These are phyloP conservation scores for Plantago major DNA, from an alignment of 257 asterid species.

Conservation along the genomic window DNA sequence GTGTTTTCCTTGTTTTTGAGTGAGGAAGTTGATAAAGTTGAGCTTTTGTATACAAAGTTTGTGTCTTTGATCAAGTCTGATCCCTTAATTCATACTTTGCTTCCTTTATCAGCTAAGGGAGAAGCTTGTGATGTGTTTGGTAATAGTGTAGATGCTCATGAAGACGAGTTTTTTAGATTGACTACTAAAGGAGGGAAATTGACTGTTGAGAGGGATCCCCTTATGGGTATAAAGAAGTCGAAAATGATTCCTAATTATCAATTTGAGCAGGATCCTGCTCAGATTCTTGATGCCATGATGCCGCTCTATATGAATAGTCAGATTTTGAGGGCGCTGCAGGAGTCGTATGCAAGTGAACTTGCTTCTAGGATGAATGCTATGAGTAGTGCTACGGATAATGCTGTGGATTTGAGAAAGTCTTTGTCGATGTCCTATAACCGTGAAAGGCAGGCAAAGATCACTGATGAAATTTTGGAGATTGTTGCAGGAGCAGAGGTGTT, in stretches of 20 bases:
- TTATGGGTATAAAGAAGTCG: slow-evolving; percentile 15
- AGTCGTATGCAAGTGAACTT: slow-evolving; percentile 76
- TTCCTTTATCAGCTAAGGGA: slow-evolving; percentile 53
- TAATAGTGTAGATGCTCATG: slow-evolving; percentile 41
- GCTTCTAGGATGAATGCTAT: slow-evolving; percentile 76
- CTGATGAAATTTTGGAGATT: slow-evolving; percentile 64
- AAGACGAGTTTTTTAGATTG: slow-evolving; percentile 63
- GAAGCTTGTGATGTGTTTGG: slow-evolving; percentile 50
- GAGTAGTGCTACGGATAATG: slow-evolving; percentile 73
- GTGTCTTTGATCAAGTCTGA: slow-evolving; percentile 61
- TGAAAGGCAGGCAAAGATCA: slow-evolving; percentile 68
- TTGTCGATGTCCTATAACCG: slow-evolving; percentile 62
- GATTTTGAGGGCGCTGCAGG: slow-evolving; percentile 75
- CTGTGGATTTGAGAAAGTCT: slow-evolving; percentile 49
- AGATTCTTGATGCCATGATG: slow-evolving; percentile 78
- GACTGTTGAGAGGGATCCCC: slow-evolving; percentile 53
- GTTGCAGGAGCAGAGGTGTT: slow-evolving; percentile 76
- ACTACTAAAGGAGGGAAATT: slow-evolving; percentile 60
- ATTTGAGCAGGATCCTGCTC: slow-evolving; percentile 85
- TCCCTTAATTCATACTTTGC: slow-evolving; percentile 57
- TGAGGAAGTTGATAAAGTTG: slow-evolving; percentile 76
- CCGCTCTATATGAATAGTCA: slow-evolving; percentile 78
- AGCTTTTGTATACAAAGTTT: slow-evolving; percentile 67
- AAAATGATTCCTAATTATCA: slow-evolving; percentile 31
- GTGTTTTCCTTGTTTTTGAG: slow-evolving; percentile 59